Evolutionary conservation across 352 stramenopile species (phyloP), one percentile per base, ranked within the genome.

Genomic region (Ophiocytium majus): DNA sequence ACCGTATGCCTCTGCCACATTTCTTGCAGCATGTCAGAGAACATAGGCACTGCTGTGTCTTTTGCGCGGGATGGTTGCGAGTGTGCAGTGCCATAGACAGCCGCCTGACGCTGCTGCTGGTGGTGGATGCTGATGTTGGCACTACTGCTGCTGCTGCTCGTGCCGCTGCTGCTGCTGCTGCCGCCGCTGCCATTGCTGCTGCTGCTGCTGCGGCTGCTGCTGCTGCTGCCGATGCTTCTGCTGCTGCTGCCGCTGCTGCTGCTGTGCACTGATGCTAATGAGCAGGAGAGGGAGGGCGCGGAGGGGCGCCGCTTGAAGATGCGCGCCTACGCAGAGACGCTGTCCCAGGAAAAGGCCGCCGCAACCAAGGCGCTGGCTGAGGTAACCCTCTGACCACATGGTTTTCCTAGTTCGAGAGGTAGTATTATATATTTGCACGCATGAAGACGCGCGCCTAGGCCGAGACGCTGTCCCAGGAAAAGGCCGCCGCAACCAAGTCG

Each of bases 301-400:
- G 66, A 78, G 35, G 17, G 14, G 5, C 5, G 66, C 5, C 32
- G 66, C 32, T 14, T 78, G 66, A 78, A 78, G 35, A 78, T 78
- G 66, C 66, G 66, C 32, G 32, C 35, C 5, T 78, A 78, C 66
- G 66, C 66, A 17, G 66, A 78, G 35, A 43, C 66, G 35, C 66
- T 78, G 32, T 43, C 35, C 5, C 32, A 78, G 14, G 66, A 78
- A 14, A 78, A 78, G 35, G 35, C 32, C 5, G 32, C 66, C 5
- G 5, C 14, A 5, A 43, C 66, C 32, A 78, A 78, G 32, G 35
- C 66, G 32, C 66, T 78, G 14, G 14, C 32, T 5, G 32, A 78
- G 66, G 66, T 78, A 14, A 14, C 5, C 14, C 43, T 14, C 43
- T 14, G 43, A n/a, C n/a, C 43, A 14, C 14, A 14, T 57, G 43